phyloP scores from a whole-genome alignment of 2,329 filamentous ascomycete species.

The Cladophialophora chaetospira region DNA sequence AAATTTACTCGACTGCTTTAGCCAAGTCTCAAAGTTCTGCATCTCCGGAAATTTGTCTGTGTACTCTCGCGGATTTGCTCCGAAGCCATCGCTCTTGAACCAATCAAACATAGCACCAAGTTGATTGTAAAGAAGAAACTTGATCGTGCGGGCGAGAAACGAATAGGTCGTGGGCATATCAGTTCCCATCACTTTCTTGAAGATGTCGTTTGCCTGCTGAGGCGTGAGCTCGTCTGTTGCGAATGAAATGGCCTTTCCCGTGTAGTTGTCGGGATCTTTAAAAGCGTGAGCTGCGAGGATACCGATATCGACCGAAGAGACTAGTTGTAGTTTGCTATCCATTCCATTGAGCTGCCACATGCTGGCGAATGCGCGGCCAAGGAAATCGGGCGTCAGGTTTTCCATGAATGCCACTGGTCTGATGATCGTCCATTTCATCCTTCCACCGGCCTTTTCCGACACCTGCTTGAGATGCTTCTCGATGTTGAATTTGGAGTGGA shows the following conservation, averaged over 20 bases:
- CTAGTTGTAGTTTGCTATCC: constrained; percentile 45
- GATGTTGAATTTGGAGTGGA: constrained; percentile 35
- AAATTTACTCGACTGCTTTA: constrained; percentile 39
- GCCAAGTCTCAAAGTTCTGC: constrained; percentile 51
- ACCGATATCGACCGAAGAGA: constrained; percentile 49
- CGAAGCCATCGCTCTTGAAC: constrained; percentile 53
- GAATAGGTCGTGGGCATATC: constrained; percentile 39
- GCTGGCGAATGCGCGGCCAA: constrained; percentile 29
- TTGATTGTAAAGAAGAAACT: constrained; percentile 46
- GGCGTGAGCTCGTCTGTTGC: constrained; percentile 51
- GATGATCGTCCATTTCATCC: constrained; percentile 34
- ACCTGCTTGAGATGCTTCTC: constrained; percentile 39
- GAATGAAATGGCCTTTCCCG: constrained; percentile 44
- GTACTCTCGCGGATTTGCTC: constrained; percentile 47
- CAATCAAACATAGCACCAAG: constrained; percentile 52
- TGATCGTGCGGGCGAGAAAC: constrained; percentile 44
- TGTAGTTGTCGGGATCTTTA: constrained; percentile 43
- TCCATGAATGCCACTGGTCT: constrained; percentile 36
- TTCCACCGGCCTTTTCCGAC: constrained; percentile 25
- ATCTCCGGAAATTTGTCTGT: constrained; percentile 47
- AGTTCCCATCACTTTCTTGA: constrained; percentile 34
- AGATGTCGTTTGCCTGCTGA: constrained; percentile 37
- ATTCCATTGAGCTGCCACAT: constrained; percentile 34
- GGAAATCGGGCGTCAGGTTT: constrained; percentile 31
- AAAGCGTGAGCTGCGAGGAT: constrained; percentile 52